Conservation (phyloP, 176 grass and related monocot species). For the Carex parvula region DNA sequence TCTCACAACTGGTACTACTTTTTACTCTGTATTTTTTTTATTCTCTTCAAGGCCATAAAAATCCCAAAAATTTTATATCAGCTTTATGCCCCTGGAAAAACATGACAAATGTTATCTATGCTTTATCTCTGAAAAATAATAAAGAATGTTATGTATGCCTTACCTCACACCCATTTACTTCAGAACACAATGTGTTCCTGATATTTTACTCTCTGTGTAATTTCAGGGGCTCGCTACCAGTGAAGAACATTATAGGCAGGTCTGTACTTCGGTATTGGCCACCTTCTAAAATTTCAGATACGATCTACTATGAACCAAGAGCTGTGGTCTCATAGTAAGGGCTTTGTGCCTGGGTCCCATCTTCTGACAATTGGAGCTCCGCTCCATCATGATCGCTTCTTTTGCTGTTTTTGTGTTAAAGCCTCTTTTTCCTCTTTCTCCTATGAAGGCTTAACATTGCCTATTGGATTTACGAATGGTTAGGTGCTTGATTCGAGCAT, state of each 20-base stretch:
- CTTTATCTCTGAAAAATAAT: neutral
- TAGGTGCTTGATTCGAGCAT: slow-evolving; percentile 18
- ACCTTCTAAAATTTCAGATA: slow-evolving; percentile 83
- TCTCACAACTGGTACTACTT: slow-evolving; percentile 87
- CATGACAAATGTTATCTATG: neutral
- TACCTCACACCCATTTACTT: neutral
- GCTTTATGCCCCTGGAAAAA: neutral
- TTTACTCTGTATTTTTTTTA: slow-evolving; percentile 14
- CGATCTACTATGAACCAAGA: slow-evolving; percentile 57
- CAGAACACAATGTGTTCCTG: neutral
- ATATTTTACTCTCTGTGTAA: slow-evolving; percentile 14
- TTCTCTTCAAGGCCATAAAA: neutral
- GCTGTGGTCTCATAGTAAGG: slow-evolving; percentile 27
- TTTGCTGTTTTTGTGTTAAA: slow-evolving; percentile 20
- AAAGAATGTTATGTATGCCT: neutral
- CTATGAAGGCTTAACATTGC: slow-evolving; percentile 18
- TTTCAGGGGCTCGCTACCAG: slow-evolving; percentile 80
- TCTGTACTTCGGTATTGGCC: slow-evolving; percentile 94
- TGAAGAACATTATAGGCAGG: slow-evolving; percentile 90
- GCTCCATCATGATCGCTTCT: slow-evolving; percentile 8
- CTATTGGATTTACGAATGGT: slow-evolving; percentile 1
- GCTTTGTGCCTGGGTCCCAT: slow-evolving; percentile 30
- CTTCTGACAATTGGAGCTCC: slow-evolving; percentile 29
- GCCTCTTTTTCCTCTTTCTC: neutral
- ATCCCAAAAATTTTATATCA: neutral